phyloP scores from a whole-genome alignment of 2,329 filamentous ascomycete genomes.

The Ceratocystiopsis sp. region DNA sequence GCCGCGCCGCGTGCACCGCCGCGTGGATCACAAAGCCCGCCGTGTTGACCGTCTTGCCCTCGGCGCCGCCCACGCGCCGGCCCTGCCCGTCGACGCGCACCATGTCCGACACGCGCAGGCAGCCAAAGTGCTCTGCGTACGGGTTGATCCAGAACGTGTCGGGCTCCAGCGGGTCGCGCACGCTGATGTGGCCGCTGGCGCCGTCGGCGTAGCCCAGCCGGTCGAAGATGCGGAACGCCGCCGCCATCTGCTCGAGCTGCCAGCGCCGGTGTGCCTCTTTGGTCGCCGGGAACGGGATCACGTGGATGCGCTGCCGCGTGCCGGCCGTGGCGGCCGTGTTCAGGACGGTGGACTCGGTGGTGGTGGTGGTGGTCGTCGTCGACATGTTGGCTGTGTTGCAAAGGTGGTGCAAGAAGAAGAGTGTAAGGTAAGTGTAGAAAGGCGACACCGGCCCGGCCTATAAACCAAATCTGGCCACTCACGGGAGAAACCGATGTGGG shows the following conservation, averaged over 20 bases:
- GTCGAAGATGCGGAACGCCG: conserved; percentile 8
- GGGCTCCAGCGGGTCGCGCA: not conserved
- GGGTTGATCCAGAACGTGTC: conserved; percentile 1
- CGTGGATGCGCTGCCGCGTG: not conserved
- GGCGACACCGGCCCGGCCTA: too few relatives aligned
- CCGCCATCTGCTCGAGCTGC: conserved; percentile 5
- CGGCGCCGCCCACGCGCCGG: conserved; percentile 37
- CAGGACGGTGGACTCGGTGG: not conserved
- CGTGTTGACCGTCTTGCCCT: conserved; percentile 43
- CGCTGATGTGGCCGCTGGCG: conserved; percentile 7
- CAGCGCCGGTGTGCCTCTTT: too few relatives aligned
- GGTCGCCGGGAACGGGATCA: too few relatives aligned
- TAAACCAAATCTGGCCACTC: conserved; percentile 1
- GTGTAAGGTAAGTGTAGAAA: too few relatives aligned
- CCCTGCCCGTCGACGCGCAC: conserved; percentile 34
- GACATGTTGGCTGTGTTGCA: too few relatives aligned
- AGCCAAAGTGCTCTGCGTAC: not conserved
- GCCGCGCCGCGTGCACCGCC: conserved; percentile 36
- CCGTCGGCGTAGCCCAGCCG: conserved; percentile 7
- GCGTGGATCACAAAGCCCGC: conserved; percentile 46
- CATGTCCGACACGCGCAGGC: not conserved
- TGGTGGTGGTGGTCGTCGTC: not conserved
- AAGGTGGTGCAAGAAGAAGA: too few relatives aligned
- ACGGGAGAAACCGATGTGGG: not conserved
- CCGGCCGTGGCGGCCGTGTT: too few relatives aligned